These are phyloP conservation scores for Myriosclerotinia duriaeana DNA, from an alignment of 2,329 filamentous ascomycete species.

Conservation along the genomic window DNA sequence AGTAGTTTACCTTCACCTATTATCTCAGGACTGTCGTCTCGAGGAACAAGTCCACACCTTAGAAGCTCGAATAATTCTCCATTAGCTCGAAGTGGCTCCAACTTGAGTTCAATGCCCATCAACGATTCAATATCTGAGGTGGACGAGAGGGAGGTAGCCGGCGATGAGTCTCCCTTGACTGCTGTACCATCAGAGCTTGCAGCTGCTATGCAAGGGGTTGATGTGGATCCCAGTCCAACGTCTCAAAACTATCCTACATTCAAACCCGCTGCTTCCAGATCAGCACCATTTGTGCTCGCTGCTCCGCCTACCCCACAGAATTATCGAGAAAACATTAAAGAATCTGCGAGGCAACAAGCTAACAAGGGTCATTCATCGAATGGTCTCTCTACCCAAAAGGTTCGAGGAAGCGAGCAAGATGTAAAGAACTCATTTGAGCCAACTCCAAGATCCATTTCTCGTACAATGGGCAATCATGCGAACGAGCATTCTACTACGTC, in stretches of 20 bases:
- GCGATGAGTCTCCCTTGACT: constrained; percentile 26
- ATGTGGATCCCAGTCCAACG: constrained; percentile 29
- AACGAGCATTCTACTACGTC: not conserved
- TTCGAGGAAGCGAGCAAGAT: constrained; percentile 8
- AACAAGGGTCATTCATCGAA: not conserved
- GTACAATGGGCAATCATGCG: not conserved
- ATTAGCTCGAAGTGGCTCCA: constrained; percentile 32
- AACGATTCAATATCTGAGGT: constrained; percentile 38
- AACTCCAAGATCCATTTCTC: constrained; percentile 21
- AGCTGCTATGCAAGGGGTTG: constrained; percentile 35
- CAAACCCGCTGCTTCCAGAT: constrained; percentile 18
- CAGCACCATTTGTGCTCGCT: constrained; percentile 33
- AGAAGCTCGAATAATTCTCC: constrained; percentile 34
- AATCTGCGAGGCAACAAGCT: constrained; percentile 11
- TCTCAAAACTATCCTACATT: constrained; percentile 20
- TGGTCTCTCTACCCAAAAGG: constrained; percentile 3
- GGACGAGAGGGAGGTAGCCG: constrained; percentile 33
- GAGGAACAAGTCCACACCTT: constrained; percentile 33
- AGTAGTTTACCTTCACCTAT: constrained; percentile 33
- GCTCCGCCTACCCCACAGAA: constrained; percentile 35
- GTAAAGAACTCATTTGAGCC: not conserved
- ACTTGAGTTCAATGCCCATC: constrained; percentile 28
- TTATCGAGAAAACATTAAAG: constrained; percentile 19
- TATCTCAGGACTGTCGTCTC: constrained; percentile 29
- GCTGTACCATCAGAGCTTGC: constrained; percentile 34